phyloP scores from a whole-genome alignment of 495 filamentous ascomycete genomes.

The Penicillium argentinense region DNA sequence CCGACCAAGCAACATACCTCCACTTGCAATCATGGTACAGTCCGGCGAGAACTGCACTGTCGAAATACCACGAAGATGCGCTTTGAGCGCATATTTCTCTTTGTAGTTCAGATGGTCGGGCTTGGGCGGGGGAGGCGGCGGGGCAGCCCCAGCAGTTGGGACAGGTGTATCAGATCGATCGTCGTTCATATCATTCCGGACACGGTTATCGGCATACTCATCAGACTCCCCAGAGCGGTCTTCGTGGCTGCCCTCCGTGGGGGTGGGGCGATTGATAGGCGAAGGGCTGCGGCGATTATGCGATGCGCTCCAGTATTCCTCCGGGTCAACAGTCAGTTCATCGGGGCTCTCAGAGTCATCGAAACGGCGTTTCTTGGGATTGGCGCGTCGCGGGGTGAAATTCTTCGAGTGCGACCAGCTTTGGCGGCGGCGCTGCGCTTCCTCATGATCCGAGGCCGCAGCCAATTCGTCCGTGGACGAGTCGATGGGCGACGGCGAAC shows the following conservation, averaged over 20 bases:
- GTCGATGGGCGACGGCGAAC: slow-evolving; percentile 36
- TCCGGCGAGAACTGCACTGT: slow-evolving; percentile 88
- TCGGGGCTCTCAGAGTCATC: slow-evolving; percentile 46
- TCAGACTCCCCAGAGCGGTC: slow-evolving; percentile 20
- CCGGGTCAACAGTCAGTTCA: slow-evolving; percentile 42
- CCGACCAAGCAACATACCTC: slow-evolving; percentile 53
- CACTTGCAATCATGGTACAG: slow-evolving; percentile 84
- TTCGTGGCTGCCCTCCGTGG: slow-evolving; percentile 9
- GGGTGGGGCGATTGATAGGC: slow-evolving; percentile 17
- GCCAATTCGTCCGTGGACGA: slow-evolving; percentile 57
- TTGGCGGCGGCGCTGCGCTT: slow-evolving; percentile 38
- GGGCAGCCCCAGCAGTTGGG: slow-evolving; percentile 34
- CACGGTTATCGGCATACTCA: slow-evolving; percentile 17
- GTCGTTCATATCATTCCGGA: too few relatives aligned
- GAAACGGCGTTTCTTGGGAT: slow-evolving; percentile 28
- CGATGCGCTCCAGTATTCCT: slow-evolving; percentile 40
- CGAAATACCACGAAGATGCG: slow-evolving; percentile 78
- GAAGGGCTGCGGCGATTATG: slow-evolving; percentile 29
- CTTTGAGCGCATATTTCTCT: slow-evolving; percentile 63
- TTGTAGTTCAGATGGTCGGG: slow-evolving; percentile 56
- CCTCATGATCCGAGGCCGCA: slow-evolving; percentile 42
- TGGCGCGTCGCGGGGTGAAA: slow-evolving; percentile 39
- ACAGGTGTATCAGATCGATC: slow-evolving; percentile 36
- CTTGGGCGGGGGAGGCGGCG: slow-evolving; percentile 42
- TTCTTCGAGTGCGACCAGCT: slow-evolving; percentile 38